Conservation (phyloP, 169 alveolate species). For the Plasmodium vinckei region DNA sequence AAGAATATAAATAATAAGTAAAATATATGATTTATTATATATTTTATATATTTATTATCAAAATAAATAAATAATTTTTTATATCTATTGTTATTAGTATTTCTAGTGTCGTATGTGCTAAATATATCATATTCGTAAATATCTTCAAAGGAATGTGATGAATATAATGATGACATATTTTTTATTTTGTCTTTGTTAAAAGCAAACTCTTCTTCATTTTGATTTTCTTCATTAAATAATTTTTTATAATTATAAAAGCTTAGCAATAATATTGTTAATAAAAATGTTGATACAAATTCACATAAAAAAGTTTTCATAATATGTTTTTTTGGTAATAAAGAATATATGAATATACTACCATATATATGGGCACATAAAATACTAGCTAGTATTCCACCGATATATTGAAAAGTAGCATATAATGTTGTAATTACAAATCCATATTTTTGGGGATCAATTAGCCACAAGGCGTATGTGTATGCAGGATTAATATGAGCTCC, state of each 20-base stretch:
- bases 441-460: conserved; percentile 63
- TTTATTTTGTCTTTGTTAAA: conserved; percentile 26
- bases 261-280: conserved; percentile 49
- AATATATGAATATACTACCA: conserved; percentile 65
- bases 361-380: conserved; percentile 61
- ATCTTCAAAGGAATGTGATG: conserved; percentile 45
- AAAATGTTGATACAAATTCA: conserved; percentile 68
- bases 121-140: conserved; percentile 31
- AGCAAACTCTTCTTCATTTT: conserved; percentile 34
- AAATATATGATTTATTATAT: conserved; percentile 60
- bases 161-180: conserved; percentile 39
- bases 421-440: conserved; percentile 62
- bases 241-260: conserved; percentile 69
- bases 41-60: conserved; percentile 68
- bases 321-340: conserved; percentile 54
- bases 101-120: neutral
- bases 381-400: conserved; percentile 71
- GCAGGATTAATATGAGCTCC: conserved; percentile 75
- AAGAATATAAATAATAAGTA: conserved; percentile 66
- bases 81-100: neutral
- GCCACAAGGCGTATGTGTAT: conserved; percentile 67
- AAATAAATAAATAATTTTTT: conserved; percentile 10
- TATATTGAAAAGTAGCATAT: conserved; percentile 55
- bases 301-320: conserved; percentile 71
- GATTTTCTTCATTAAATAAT: conserved; percentile 48